These are phyloP conservation scores for Streptanthus diversifolius DNA, from an alignment of 345 rosid species.

Conservation along the genomic window DNA sequence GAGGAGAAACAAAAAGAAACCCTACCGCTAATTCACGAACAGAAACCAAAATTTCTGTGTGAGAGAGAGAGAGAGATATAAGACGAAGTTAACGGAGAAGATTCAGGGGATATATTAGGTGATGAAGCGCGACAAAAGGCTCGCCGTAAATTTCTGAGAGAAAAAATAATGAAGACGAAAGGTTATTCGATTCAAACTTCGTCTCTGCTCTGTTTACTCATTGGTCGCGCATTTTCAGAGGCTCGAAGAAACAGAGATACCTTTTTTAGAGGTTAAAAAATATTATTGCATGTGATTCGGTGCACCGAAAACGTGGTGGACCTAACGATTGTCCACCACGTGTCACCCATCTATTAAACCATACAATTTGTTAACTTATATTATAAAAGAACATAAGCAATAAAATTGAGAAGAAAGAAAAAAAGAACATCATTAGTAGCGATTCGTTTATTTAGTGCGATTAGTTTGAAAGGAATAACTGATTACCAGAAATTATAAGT, in stretches of 20 bases:
- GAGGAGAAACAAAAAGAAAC: slow-evolving; percentile 5
- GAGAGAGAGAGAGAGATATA: not conserved
- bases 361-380: not conserved
- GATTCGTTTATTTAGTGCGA: not conserved
- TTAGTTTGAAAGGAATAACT: slow-evolving; percentile 20
- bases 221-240: slow-evolving; percentile 26
- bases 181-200: slow-evolving; percentile 19
- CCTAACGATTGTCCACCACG: not conserved
- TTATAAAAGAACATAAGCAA: not conserved
- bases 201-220: slow-evolving; percentile 23
- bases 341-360: not conserved
- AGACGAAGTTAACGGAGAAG: slow-evolving; percentile 12
- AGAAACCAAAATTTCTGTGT: not conserved
- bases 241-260: slow-evolving; percentile 8
- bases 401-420: not conserved
- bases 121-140: not conserved
- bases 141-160: slow-evolving; percentile 18
- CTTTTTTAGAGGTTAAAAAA: not conserved
- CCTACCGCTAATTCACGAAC: not conserved
- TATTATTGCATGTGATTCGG: slow-evolving; percentile 11
- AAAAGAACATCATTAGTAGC: not conserved
- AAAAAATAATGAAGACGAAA: slow-evolving; percentile 16
- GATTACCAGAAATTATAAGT: not conserved
- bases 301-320: slow-evolving; percentile 11
- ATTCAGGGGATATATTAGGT: not conserved